Percentiles rank a stretch among this genome's conserved stretches.
Conservation (phyloP, 768 basidiomycete species). For the Porpolomopsis calyptriformis region DNA sequence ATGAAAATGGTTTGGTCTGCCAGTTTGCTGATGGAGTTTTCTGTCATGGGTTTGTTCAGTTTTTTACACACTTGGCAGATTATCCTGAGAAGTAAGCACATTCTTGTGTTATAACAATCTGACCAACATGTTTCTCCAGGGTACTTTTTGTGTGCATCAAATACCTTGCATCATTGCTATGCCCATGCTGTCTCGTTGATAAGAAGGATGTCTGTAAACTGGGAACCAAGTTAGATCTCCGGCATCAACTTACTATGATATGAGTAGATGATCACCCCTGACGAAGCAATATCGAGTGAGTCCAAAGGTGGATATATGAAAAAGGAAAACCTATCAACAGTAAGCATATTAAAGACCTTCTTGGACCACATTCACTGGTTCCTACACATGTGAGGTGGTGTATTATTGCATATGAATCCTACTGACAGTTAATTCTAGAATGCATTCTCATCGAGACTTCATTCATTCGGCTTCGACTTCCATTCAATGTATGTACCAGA, state of each 20-base stretch:
- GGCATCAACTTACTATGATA: background rate
- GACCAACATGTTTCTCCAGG: conserved; percentile 6
- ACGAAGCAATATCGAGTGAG: background rate
- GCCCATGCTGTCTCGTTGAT: conserved; percentile 12
- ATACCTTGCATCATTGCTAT: conserved; percentile 14
- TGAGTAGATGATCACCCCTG: background rate
- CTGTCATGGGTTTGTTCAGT: conserved; percentile 16
- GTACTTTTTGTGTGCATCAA: conserved; percentile 14
- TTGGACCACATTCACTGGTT: background rate
- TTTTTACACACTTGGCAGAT: conserved; percentile 22
- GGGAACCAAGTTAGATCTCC: conserved; percentile 2
- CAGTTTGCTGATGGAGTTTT: conserved; percentile 17
- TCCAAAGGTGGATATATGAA: background rate
- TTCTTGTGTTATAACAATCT: background rate
- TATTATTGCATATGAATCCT: background rate
- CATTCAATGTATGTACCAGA: conserved; percentile 7
- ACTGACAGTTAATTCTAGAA: conserved; percentile 3
- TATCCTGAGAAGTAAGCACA: conserved; percentile 23
- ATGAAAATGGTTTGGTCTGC: conserved; percentile 16
- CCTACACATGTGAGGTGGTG: background rate
- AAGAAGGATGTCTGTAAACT: conserved; percentile 1
- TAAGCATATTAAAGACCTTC: background rate
- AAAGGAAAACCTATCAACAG: background rate
- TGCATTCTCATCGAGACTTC: conserved; percentile 8
- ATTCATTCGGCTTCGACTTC: conserved; percentile 3